Percentiles rank a stretch among this genome's conserved stretches.
phyloP scores from a whole-genome alignment of 352 stramenopile genomes.

The Paralagenidium karlingii region DNA sequence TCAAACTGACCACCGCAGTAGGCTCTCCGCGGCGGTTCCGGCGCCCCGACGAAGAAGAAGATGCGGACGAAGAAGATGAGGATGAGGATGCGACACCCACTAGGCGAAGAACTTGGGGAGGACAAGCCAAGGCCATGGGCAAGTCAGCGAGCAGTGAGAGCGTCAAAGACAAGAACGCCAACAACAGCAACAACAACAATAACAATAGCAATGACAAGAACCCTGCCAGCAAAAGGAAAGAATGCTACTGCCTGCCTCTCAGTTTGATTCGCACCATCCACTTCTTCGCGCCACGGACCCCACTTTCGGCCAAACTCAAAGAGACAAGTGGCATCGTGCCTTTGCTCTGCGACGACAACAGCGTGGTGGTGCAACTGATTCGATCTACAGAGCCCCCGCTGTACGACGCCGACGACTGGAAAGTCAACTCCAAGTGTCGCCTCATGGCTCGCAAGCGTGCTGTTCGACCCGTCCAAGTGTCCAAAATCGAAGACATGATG shows the following conservation, averaged over 20 bases:
- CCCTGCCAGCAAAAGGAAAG: constrained; percentile 2
- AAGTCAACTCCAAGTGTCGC: constrained; percentile 10
- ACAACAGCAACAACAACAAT: constrained; percentile 8
- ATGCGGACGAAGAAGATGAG: not conserved
- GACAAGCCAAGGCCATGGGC: too few species aligned
- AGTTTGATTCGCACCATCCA: constrained; percentile 67
- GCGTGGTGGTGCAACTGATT: constrained; percentile 63
- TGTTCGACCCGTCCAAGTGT: too few species aligned
- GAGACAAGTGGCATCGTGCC: constrained; percentile 55
- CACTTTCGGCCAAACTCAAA: constrained; percentile 58
- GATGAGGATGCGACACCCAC: not conserved
- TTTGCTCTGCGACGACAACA: constrained; percentile 59
- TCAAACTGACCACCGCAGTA: constrained; percentile 29
- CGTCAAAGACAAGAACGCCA: constrained; percentile 12
- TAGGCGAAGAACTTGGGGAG: too few species aligned
- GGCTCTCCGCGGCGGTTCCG: constrained; percentile 32
- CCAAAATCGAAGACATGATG: constrained; percentile 19
- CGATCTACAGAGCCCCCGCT: constrained; percentile 58
- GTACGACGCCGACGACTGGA: constrained; percentile 23
- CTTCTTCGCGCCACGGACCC: constrained; percentile 63
- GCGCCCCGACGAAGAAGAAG: too few species aligned
- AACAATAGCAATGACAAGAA: constrained; percentile 8
- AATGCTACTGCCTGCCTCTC: constrained; percentile 51
- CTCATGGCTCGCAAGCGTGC: constrained; percentile 24
- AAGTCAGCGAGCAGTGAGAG: constrained; percentile 19